These are phyloP conservation scores for Acanthamoeba healyi DNA, from an alignment of 208 protist species.

Conservation along the genomic window DNA sequence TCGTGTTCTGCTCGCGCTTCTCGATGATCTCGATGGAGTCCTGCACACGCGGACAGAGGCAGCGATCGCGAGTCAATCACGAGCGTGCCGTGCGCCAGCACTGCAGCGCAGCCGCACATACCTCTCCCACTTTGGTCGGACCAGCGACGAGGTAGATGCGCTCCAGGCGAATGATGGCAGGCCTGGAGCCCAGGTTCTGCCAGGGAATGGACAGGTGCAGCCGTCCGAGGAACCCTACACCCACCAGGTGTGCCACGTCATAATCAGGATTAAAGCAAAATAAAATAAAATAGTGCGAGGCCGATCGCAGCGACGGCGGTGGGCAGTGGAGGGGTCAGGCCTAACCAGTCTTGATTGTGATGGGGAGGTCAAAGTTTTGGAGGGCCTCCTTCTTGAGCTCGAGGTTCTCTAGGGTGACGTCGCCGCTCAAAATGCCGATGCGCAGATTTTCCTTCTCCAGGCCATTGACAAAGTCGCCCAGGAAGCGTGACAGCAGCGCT, in stretches of 20 bases:
- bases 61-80: too few species aligned
- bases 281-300: background rate
- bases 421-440: slow-evolving; percentile 52
- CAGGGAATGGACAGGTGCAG: slow-evolving; percentile 70
- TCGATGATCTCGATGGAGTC: slow-evolving; percentile 48
- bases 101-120: background rate
- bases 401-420: slow-evolving; percentile 44
- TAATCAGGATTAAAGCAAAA: background rate
- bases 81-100: too few species aligned
- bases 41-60: background rate
- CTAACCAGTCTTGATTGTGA: slow-evolving; percentile 42
- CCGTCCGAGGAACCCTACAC: slow-evolving; percentile 32
- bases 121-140: slow-evolving; percentile 30
- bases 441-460: slow-evolving; percentile 57
- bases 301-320: too few species aligned
- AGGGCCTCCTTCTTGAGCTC: slow-evolving; percentile 73
- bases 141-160: slow-evolving; percentile 56
- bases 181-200: slow-evolving; percentile 59
- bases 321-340: background rate
- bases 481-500: slow-evolving; percentile 40
- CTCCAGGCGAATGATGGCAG: slow-evolving; percentile 59
- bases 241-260: background rate
- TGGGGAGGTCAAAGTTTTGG: slow-evolving; percentile 49
- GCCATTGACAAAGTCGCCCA: slow-evolving; percentile 67
- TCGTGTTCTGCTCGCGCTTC: slow-evolving; percentile 60